These are phyloP conservation scores for Prunus dulcis DNA, from an alignment of 306 rosid genomes.

Conservation along the genomic window DNA sequence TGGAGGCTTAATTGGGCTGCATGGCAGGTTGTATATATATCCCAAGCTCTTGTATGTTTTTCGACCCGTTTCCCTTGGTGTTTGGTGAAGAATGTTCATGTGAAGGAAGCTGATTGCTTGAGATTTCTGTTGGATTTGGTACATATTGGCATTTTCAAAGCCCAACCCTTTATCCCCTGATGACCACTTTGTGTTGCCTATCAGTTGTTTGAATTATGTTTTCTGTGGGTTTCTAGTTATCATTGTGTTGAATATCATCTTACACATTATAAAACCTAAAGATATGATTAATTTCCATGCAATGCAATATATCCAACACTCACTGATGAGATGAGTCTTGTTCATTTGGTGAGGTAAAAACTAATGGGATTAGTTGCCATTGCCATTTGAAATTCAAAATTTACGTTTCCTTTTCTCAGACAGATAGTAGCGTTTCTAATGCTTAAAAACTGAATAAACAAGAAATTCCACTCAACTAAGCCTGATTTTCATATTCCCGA, in stretches of 20 bases:
- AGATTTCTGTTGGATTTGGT: background rate
- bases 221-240: background rate
- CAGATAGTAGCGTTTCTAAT: background rate
- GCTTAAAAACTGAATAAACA: background rate
- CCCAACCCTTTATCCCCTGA: background rate
- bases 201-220: background rate
- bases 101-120: background rate
- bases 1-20: background rate
- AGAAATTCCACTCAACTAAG: background rate
- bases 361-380: background rate
- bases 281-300: background rate
- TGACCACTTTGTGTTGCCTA: background rate
- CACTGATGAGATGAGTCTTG: background rate
- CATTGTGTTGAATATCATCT: background rate
- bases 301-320: background rate
- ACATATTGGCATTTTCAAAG: background rate
- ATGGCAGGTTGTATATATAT: background rate
- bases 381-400: background rate
- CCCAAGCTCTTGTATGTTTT: background rate
- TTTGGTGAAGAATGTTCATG: background rate
- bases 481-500: background rate
- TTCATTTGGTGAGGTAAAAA: background rate
- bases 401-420: background rate
- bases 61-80: background rate
- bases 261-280: background rate